Conservation (phyloP, 257 asterid genomes). For the Salvia hispanica region DNA sequence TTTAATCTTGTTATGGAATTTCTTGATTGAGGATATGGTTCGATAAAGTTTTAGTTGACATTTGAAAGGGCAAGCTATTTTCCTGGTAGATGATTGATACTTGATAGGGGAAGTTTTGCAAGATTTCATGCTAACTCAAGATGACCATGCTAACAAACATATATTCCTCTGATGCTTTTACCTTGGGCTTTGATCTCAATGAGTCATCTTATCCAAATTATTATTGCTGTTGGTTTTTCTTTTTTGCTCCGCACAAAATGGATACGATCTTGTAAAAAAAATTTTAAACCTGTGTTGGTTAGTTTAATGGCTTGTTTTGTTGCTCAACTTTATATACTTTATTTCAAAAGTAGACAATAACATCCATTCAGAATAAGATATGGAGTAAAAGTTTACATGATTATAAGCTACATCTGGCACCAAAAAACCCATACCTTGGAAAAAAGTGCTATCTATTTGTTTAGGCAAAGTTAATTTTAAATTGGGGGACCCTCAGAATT, state of each 20-base stretch:
- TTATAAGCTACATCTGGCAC: slow-evolving; percentile 31
- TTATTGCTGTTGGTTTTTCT: slow-evolving; percentile 23
- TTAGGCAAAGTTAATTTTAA: slow-evolving; percentile 6
- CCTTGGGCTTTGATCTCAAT: slow-evolving; percentile 19
- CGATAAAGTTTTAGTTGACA: slow-evolving; percentile 14
- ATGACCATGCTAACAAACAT: slow-evolving; percentile 20
- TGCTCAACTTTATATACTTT: slow-evolving; percentile 32
- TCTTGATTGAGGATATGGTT: slow-evolving; percentile 36
- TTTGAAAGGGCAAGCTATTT: slow-evolving; percentile 30
- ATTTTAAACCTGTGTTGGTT: slow-evolving; percentile 10
- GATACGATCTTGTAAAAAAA: slow-evolving; percentile 18
- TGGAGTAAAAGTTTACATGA: slow-evolving; percentile 15
- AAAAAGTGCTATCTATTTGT: slow-evolving; percentile 24
- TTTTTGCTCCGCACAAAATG: slow-evolving; percentile 21
- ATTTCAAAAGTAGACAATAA: slow-evolving; percentile 33
- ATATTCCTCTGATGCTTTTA: slow-evolving; percentile 29
- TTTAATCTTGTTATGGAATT: slow-evolving; percentile 30
- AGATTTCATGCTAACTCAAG: slow-evolving; percentile 32
- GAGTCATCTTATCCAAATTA: slow-evolving; percentile 14
- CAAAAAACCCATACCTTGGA: slow-evolving; percentile 28
- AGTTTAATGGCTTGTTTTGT: slow-evolving; percentile 20
- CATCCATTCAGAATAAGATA: slow-evolving; percentile 30
- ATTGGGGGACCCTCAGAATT: slow-evolving; percentile 31
- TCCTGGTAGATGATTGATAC: slow-evolving; percentile 23
- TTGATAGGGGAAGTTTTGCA: slow-evolving; percentile 22